These are phyloP conservation scores for Cladosporium sp. DNA, from an alignment of 2,329 filamentous ascomycete species.

Conservation along the genomic window DNA sequence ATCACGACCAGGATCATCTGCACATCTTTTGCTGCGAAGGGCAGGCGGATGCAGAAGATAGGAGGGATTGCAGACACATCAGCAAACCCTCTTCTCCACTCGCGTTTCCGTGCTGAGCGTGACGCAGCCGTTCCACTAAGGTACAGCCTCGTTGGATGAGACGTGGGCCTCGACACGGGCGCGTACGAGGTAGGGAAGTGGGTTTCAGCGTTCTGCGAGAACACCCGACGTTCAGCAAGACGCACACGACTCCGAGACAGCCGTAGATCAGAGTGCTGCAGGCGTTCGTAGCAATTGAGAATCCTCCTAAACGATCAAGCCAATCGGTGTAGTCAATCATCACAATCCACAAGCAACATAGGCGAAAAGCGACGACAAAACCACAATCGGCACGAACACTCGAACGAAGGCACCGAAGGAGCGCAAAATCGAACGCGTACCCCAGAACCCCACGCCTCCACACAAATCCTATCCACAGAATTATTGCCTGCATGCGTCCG, in stretches of 20 bases:
- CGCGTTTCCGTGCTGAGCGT: not conserved
- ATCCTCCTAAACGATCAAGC: not conserved
- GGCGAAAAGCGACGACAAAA: not conserved
- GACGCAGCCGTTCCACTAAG: slow-evolving; percentile 7
- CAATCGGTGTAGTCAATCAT: not conserved
- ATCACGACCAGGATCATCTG: slow-evolving; percentile 7
- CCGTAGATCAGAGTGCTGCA: not conserved
- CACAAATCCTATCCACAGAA: not conserved
- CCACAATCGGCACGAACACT: not conserved
- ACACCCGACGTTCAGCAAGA: not conserved
- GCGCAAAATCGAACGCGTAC: not conserved
- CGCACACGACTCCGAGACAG: not conserved
- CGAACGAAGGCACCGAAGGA: not conserved
- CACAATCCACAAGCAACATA: not conserved
- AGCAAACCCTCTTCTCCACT: not conserved
- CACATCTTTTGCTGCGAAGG: slow-evolving; percentile 4
- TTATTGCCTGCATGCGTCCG: not conserved
- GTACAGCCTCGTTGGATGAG: not conserved
- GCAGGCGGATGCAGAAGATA: slow-evolving; percentile 10
- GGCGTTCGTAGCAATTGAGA: not conserved
- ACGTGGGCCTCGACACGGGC: slow-evolving; percentile 4
- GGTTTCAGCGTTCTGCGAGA: not conserved
- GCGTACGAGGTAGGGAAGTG: not conserved
- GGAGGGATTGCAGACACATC: not conserved
- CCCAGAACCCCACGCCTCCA: slow-evolving; percentile 3